phyloP scores from a whole-genome alignment of 176 grass and related monocot species.

The Eleusine coracana region DNA sequence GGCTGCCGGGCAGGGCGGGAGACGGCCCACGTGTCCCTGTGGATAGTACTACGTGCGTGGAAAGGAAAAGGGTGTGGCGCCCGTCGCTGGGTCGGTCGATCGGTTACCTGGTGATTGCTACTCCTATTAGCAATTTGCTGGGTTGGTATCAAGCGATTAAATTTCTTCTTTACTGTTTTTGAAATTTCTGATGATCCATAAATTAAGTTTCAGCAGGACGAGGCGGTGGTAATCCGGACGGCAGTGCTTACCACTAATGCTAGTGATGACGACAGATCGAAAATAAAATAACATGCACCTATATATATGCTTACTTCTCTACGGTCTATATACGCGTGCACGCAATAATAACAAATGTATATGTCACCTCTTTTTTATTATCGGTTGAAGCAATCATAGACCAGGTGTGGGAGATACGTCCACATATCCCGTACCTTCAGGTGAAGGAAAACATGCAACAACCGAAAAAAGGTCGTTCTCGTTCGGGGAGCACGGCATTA shows the following conservation, averaged over 20 bases:
- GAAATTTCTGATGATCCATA: no score
- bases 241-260: no score
- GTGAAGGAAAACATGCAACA: neutral
- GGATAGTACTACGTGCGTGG: neutral
- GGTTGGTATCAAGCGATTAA: neutral
- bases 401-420: neutral
- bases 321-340: no score
- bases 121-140: neutral
- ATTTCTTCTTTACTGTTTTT: no score
- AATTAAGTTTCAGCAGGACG: no score
- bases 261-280: neutral
- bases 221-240: no score
- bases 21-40: constrained; percentile 46
- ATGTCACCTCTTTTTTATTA: neutral
- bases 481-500: neutral
- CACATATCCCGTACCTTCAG: neutral
- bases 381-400: neutral
- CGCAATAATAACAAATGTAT: neutral
- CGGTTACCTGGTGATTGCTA: neutral
- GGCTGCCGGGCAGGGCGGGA: constrained; percentile 12
- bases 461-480: constrained; percentile 6
- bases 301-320: no score
- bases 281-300: no score
- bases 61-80: constrained; percentile 25
- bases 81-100: constrained; percentile 21